Conservation (phyloP, 2,329 filamentous ascomycete species). For the Hymenoscyphus salicellus region DNA sequence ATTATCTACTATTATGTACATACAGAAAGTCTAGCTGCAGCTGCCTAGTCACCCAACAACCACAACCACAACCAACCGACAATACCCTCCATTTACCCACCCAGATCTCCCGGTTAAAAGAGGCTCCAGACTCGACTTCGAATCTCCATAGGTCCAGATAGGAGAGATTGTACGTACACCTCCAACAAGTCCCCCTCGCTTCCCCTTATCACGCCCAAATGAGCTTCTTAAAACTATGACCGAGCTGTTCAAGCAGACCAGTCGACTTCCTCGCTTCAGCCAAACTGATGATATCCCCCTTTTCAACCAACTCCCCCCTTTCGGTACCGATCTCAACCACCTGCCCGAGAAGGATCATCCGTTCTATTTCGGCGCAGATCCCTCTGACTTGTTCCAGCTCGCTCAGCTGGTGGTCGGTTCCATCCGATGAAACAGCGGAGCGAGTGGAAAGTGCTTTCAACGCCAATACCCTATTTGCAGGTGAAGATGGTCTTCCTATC, state of each 20-base stretch:
- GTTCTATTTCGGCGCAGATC: conserved; percentile 75
- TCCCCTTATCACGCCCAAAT: conserved; percentile 62
- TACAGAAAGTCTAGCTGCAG: not conserved
- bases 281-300: conserved; percentile 73
- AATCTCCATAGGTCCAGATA: not conserved
- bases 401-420: conserved; percentile 21
- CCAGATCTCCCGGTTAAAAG: not conserved
- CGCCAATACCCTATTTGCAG: conserved; percentile 43
- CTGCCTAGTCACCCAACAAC: not conserved
- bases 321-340: conserved; percentile 32
- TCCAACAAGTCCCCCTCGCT: conserved; percentile 1
- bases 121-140: not conserved
- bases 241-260: conserved; percentile 78
- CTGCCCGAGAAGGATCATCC: conserved; percentile 55
- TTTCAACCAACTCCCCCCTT: conserved; percentile 47
- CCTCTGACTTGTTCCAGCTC: conserved; percentile 38
- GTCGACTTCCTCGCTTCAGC: conserved; percentile 85
- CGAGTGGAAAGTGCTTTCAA: conserved; percentile 54
- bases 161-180: not conserved
- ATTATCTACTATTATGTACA: not conserved
- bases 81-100: not conserved
- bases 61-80: not conserved
- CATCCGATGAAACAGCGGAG: conserved; percentile 38
- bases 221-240: conserved; percentile 88
- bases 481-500: conserved; percentile 17